Percentiles rank a stretch among this genome's conserved stretches.
Conservation (phyloP, 208 protist species). For the Leishmania martiniquensis region DNA sequence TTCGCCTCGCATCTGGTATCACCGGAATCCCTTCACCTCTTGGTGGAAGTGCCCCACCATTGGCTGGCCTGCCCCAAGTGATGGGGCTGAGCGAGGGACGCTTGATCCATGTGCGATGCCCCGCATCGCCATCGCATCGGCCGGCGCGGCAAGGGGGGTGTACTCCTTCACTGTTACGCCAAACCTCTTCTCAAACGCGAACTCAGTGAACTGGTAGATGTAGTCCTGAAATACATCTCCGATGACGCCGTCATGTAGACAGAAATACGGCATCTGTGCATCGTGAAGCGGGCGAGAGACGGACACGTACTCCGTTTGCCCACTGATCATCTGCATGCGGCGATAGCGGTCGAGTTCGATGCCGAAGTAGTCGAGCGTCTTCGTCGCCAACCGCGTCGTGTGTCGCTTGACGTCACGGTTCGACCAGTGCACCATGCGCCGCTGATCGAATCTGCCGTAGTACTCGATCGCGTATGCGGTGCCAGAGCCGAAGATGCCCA, state of each 20-base stretch:
- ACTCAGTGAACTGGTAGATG: constrained; percentile 91
- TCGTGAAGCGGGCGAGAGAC: constrained; percentile 83
- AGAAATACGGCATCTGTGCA: constrained; percentile 88
- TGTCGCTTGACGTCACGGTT: constrained; percentile 90
- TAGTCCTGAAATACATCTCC: constrained; percentile 83
- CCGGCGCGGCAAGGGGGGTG: constrained; percentile 58
- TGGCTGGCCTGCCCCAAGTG: constrained; percentile 51
- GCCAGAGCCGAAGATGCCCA: constrained; percentile 89
- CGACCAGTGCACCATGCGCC: constrained; percentile 88
- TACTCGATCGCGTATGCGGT: constrained; percentile 85
- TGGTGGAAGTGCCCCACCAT: constrained; percentile 84
- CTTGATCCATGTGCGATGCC: constrained; percentile 39
- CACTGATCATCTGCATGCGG: constrained; percentile 88
- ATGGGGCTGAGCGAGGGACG: constrained; percentile 12
- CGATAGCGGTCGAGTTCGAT: constrained; percentile 89
- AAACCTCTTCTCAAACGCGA: constrained; percentile 87
- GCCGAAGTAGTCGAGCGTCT: constrained; percentile 88
- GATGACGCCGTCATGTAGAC: constrained; percentile 84
- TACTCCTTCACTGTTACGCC: constrained; percentile 83
- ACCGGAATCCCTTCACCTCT: constrained; percentile 73
- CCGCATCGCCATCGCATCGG: constrained; percentile 70
- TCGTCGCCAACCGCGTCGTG: constrained; percentile 71
- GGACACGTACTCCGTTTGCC: constrained; percentile 85
- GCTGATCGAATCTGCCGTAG: constrained; percentile 79
- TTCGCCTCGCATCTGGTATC: constrained; percentile 1